Evolutionary conservation across 768 basidiomycete species (phyloP).

Genomic region (Tulasnella calospora): DNA sequence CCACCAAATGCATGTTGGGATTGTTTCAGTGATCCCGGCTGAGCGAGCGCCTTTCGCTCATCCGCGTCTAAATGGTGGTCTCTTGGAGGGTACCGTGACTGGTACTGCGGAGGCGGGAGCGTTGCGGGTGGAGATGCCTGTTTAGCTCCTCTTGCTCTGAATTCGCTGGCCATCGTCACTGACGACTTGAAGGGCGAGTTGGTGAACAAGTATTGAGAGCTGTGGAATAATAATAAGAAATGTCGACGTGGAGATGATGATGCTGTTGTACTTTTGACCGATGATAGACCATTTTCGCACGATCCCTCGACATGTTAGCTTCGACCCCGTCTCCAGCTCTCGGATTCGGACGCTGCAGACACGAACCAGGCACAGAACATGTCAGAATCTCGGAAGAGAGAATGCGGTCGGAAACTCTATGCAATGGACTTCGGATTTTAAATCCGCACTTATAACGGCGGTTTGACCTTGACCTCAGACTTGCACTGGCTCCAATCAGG

Average conservation of each 20-base stretch:
- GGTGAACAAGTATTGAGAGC: background rate
- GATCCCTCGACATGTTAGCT: background rate
- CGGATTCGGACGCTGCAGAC: background rate
- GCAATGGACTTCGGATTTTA: background rate
- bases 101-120: background rate
- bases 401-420: background rate
- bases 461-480: background rate
- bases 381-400: constrained; percentile 3
- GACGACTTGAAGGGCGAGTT: constrained; percentile 1
- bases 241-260: constrained; percentile 12
- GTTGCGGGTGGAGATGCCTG: constrained; percentile 7
- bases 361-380: background rate
- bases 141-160: constrained; percentile 11
- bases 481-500: background rate
- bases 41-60: constrained; percentile 41
- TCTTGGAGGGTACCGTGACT: constrained; percentile 55
- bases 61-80: constrained; percentile 71
- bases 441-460: background rate
- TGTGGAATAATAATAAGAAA: constrained; percentile 6
- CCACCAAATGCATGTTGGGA: constrained; percentile 44
- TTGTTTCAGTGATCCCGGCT: constrained; percentile 11
- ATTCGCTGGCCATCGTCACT: constrained; percentile 13
- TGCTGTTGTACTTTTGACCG: constrained; percentile 16
- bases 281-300: constrained; percentile 18
- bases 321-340: background rate